phyloP scores from a whole-genome alignment of 495 filamentous ascomycete genomes.

The Trichoderma virens region DNA sequence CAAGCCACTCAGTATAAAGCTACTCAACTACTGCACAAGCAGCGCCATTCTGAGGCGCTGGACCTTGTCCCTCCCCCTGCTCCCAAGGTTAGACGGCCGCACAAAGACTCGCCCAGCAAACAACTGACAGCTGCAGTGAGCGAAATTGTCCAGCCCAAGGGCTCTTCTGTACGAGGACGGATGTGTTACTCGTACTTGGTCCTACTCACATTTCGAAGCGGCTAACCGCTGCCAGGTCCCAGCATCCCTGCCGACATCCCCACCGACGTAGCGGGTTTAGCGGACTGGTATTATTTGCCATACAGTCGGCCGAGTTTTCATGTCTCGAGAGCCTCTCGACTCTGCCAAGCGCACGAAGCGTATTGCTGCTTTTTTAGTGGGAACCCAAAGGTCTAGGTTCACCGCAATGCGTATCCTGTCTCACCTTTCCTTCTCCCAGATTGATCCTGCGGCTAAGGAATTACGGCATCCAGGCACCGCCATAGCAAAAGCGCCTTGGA shows the following conservation, averaged over 20 bases:
- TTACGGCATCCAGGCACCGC: neutral
- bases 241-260: neutral
- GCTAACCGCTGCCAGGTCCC: conserved; percentile 6
- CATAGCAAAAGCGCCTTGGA: neutral
- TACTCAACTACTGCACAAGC: neutral
- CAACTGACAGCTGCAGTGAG: conserved; percentile 1
- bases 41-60: neutral
- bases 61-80: neutral
- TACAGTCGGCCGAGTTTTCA: neutral
- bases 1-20: no score
- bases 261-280: neutral
- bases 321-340: neutral
- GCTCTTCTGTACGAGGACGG: neutral
- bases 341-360: neutral
- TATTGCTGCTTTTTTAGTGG: neutral
- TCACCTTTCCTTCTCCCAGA: neutral
- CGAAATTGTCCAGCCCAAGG: neutral
- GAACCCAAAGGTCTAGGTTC: neutral
- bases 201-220: neutral
- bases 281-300: neutral
- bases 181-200: neutral
- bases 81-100: neutral
- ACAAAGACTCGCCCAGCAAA: neutral
- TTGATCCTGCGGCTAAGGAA: neutral
- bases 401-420: neutral